phyloP scores from a whole-genome alignment of 2,329 filamentous ascomycete species.

The Harringtonia aguacate region DNA sequence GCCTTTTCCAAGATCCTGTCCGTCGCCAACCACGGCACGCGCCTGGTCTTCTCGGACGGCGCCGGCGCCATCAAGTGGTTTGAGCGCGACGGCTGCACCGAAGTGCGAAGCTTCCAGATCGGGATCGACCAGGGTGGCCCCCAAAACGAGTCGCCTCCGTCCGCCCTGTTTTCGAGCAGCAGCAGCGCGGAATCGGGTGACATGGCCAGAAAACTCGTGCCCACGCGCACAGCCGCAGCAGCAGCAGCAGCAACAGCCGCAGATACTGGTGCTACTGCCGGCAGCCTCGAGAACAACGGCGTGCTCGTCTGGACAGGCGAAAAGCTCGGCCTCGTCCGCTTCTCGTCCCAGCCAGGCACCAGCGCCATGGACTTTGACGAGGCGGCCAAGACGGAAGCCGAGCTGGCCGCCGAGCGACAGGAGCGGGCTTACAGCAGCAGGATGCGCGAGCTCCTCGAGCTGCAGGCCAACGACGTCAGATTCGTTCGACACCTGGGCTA shows the following conservation, averaged over 20 bases:
- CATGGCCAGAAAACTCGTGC: constrained; percentile 70
- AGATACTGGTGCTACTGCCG: too few species aligned
- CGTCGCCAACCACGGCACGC: constrained; percentile 69
- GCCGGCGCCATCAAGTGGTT: constrained; percentile 83
- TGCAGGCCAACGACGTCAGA: constrained; percentile 68
- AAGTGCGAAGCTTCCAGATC: constrained; percentile 43
- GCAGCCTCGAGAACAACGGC: constrained; percentile 40
- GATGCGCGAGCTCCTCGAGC: constrained; percentile 66
- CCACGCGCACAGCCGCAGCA: constrained; percentile 31
- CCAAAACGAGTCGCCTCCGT: constrained; percentile 32
- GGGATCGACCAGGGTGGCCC: constrained; percentile 23
- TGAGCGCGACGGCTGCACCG: constrained; percentile 67
- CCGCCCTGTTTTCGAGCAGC: constrained; percentile 33
- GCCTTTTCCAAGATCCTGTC: constrained; percentile 72
- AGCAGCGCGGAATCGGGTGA: constrained; percentile 42
- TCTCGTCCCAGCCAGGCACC: constrained; percentile 42
- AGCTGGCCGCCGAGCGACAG: constrained; percentile 39
- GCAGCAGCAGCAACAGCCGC: too few species aligned
- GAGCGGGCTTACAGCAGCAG: constrained; percentile 53
- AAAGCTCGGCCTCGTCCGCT: constrained; percentile 61
- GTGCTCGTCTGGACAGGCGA: constrained; percentile 84
- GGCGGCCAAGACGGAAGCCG: constrained; percentile 30
- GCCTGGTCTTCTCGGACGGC: constrained; percentile 74
- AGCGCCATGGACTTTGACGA: constrained; percentile 40
- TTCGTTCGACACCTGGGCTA: constrained; percentile 59